A percentile compares a stretch with the other conserved stretches of the same genome.
Evolutionary conservation across 2,329 filamentous ascomycete genomes (phyloP).

Genomic region (Rosellinia necatrix): DNA sequence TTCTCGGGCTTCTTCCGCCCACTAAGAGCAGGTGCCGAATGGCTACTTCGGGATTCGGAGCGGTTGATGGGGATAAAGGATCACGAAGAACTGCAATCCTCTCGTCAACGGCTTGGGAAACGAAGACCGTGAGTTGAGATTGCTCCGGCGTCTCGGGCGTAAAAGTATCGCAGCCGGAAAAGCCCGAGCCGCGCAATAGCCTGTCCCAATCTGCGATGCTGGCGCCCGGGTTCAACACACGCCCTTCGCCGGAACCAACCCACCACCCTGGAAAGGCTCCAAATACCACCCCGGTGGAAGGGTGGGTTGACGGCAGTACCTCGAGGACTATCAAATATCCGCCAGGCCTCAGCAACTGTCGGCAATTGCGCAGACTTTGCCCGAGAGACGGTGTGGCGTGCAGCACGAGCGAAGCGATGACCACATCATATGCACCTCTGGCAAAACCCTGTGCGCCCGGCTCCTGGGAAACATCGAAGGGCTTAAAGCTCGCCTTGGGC

Average conservation of each 20-base stretch:
- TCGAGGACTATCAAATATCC: conserved; percentile 14
- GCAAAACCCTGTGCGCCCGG: background rate
- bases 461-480: conserved; percentile 20
- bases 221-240: background rate
- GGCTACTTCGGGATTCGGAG: background rate
- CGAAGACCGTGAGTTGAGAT: background rate
- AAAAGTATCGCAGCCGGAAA: background rate
- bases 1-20: background rate
- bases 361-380: conserved; percentile 19
- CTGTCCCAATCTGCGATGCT: background rate
- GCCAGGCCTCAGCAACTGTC: conserved; percentile 27
- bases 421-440: conserved; percentile 2
- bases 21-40: background rate
- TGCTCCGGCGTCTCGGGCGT: background rate
- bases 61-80: background rate
- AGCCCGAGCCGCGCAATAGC: background rate
- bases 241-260: conserved; percentile 29
- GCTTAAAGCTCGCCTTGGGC: conserved; percentile 40
- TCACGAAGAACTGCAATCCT: background rate
- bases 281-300: too few species aligned
- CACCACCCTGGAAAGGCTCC: conserved; percentile 33
- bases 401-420: conserved; percentile 17
- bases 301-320: too few species aligned
- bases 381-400: conserved; percentile 10
- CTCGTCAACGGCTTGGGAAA: background rate